phyloP scores from a whole-genome alignment of 257 asterid species.

The Echites panduratus region DNA sequence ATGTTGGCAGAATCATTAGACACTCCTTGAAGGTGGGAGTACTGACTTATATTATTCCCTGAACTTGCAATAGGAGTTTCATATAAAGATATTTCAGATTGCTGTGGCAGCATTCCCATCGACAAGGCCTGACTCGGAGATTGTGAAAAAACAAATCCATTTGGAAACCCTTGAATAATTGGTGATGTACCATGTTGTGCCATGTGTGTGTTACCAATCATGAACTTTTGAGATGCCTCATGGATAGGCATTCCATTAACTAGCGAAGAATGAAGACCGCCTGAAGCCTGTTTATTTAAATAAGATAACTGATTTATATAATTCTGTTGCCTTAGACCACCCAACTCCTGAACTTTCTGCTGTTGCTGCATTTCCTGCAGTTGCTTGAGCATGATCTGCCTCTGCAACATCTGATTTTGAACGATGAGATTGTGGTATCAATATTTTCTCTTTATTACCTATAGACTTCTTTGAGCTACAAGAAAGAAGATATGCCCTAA shows the following conservation, averaged over 20 bases:
- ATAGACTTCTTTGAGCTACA: constrained; percentile 16
- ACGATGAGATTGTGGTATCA: constrained; percentile 22
- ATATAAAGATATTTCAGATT: constrained; percentile 35
- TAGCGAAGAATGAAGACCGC: constrained; percentile 25
- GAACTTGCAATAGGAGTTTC: constrained; percentile 28
- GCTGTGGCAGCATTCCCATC: constrained; percentile 37
- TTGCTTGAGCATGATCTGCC: constrained; percentile 62
- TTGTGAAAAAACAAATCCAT: constrained; percentile 46
- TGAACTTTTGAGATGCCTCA: constrained; percentile 44
- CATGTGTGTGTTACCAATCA: constrained; percentile 38
- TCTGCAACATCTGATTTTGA: constrained; percentile 51
- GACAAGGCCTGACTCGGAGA: constrained; percentile 32
- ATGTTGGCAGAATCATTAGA: constrained; percentile 31
- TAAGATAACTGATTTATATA: constrained; percentile 33
- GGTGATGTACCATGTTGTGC: constrained; percentile 33
- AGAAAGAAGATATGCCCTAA: constrained; percentile 2
- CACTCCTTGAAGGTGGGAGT: constrained; percentile 33
- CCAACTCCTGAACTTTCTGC: constrained; percentile 53
- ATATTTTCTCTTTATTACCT: constrained; percentile 2
- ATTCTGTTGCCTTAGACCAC: constrained; percentile 36
- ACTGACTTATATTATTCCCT: constrained; percentile 32
- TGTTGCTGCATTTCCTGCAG: constrained; percentile 65
- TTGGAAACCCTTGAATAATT: constrained; percentile 35
- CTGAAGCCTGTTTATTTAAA: constrained; percentile 31
- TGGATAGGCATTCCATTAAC: constrained; percentile 33